Conservation (phyloP, 306 rosid species). For the Dryas alaskensis region DNA sequence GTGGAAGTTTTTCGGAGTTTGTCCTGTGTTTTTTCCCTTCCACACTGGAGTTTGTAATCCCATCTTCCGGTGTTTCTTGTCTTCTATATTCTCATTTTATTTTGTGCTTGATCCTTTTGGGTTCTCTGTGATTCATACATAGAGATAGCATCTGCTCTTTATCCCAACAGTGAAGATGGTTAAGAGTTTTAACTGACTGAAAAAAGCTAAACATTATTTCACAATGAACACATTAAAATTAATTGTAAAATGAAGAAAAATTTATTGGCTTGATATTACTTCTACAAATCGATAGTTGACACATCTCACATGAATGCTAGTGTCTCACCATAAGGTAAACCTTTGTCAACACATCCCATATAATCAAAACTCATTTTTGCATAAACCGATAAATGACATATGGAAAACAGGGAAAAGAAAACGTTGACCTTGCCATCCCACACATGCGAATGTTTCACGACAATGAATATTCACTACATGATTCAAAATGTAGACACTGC, state of each 20-base stretch:
- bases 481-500: background rate
- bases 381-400: too few relatives aligned
- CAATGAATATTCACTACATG: background rate
- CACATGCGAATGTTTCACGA: background rate
- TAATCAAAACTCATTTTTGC: background rate
- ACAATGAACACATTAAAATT: background rate
- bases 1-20: too few relatives aligned
- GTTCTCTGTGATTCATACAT: too few relatives aligned
- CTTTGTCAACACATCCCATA: background rate
- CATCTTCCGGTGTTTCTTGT: too few relatives aligned
- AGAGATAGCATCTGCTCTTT: too few relatives aligned
- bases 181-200: too few relatives aligned
- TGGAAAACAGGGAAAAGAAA: background rate
- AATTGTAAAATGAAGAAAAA: background rate
- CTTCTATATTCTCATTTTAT: too few relatives aligned
- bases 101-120: too few relatives aligned
- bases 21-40: too few relatives aligned
- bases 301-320: background rate
- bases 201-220: background rate
- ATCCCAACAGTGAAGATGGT: too few relatives aligned
- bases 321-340: too few relatives aligned
- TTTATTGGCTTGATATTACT: background rate
- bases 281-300: background rate
- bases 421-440: constrained; percentile 15
- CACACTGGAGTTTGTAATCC: too few relatives aligned